Evolutionary conservation across 495 filamentous ascomycete species (phyloP), one percentile per base, ranked within the genome.

Genomic region (Geopyxis carbonaria): DNA sequence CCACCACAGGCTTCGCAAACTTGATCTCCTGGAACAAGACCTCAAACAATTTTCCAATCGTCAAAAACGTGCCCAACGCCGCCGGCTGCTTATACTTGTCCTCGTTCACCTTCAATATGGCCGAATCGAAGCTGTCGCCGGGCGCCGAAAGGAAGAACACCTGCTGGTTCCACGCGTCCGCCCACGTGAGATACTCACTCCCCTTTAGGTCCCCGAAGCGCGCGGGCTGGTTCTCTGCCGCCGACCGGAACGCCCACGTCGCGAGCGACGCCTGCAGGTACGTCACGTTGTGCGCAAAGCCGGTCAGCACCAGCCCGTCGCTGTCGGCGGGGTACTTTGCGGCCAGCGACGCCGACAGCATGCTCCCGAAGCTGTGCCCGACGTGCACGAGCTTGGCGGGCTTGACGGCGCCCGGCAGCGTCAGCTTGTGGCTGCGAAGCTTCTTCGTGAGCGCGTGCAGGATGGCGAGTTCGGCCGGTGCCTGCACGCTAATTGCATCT

Each of bases 271-370:
- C 43, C 4, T 55, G 22, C 6, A 60, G 20, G 32, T 52, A 68
- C 11, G 42, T 45, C 2, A 40, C 22, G 37, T 63, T 64, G 29
- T 56, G 52, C 11, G 63, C 61, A 49, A 64, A 78, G 6, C 74
- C 73, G 3, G 69, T 73, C 18, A 78, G 59, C 24, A 73, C 53
- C 18, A 75, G 54, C 4, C 62, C 72, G 48, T 76, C 69, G 1
- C 65, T 67, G 43, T 66, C 56, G 30, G 55, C 47, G 1, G 72
- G 72, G 43, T 72, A 60, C 36, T 54, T 52, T 5, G 60, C 57
- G 4, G 61, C 58, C 15, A 76, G 51, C 24, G 52, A 48, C 47
- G 65, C 64, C 16, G 57, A 60, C 19, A 64, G 56, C 9, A 64
- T 34, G 2, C 64, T 67, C 34, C 68, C 68, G 48, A 63, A 69